A percentile compares a stretch with the other conserved stretches of the same genome.
Conservation (phyloP, 495 filamentous ascomycete genomes). For the Aspergillus steynii region DNA sequence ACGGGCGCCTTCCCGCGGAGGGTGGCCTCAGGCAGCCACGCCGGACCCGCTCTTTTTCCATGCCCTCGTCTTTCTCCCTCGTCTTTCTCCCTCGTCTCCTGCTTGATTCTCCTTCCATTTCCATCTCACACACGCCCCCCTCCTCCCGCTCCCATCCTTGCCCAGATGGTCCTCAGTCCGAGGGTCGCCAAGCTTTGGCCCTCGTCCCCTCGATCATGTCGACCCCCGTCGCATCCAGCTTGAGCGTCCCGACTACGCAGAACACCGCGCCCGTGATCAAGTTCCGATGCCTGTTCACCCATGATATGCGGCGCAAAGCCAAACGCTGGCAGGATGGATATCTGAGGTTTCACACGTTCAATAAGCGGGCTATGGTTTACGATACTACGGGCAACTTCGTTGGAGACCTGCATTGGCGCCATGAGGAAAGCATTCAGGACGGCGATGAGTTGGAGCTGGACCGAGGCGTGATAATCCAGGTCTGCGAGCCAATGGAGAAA, state of each 20-base stretch:
- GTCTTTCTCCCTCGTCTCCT: neutral
- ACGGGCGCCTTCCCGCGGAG: neutral
- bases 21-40: neutral
- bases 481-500: conserved; percentile 69
- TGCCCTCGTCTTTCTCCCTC: neutral
- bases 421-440: conserved; percentile 61
- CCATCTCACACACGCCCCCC: no score
- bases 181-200: conserved; percentile 14
- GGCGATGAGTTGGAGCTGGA: conserved; percentile 85
- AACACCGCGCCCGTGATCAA: conserved; percentile 77
- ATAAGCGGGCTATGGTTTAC: conserved; percentile 88
- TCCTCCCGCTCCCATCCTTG: neutral
- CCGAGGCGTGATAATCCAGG: conserved; percentile 73
- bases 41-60: neutral
- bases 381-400: conserved; percentile 77
- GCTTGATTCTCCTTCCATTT: neutral
- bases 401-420: conserved; percentile 81
- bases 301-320: conserved; percentile 79
- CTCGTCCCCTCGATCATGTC: conserved; percentile 32
- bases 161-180: conserved; percentile 15
- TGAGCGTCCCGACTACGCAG: conserved; percentile 44
- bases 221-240: conserved; percentile 27
- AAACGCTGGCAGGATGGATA: conserved; percentile 94
- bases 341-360: conserved; percentile 85
- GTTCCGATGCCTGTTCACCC: conserved; percentile 81